Evolutionary conservation across 2,329 filamentous ascomycete genomes (phyloP), one percentile per base, ranked within the genome.

Genomic region (Calycina marina): DNA sequence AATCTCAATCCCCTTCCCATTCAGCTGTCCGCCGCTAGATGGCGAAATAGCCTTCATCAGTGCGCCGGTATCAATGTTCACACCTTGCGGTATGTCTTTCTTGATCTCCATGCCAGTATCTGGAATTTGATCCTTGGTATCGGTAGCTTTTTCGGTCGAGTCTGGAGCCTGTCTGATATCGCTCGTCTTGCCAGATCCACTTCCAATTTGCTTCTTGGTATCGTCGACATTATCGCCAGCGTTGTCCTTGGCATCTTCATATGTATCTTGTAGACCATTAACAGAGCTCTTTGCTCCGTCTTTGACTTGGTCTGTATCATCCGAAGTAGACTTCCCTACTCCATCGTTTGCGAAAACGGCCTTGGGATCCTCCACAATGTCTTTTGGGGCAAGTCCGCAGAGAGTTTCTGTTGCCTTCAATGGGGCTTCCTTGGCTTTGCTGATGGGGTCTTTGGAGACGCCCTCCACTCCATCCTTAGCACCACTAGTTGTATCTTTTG

Each of bases 1-100:
- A 25, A 48, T 48, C 37, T 47, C 41, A 27, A 48, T 48, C 4
- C 45, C 45, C 18, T 32, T 30, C 5, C 28, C 16, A 31, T 17
- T 35, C n/a, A 16, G 31, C 12, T 29, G 25, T 34, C 27, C 32
- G 10, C 25, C 14, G 14, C 17, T 12, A 15, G 25, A 25, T 6
- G 18, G 12, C 6, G 25, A 28, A 14, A 30, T 20, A 12, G 14
- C 28, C 31, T 35, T 39, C 20, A 14, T 30, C 3, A 34, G 14
- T n/a, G 31, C 22, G 14, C 28, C 29, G 9, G 30, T 13, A 15
- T 27, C 25, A 13, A 17, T 30, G 18, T 22, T 22, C 8, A 22
- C 20, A 22, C 31, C 30, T 12, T 32, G 14, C 14, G 14, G 17
- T 14, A 14, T 14, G 4, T 29, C 20, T 15, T 42, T 35, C 2